Base-by-base conservation (phyloP, 352 stramenopile species). In the Globisporangium emineosum region DNA sequence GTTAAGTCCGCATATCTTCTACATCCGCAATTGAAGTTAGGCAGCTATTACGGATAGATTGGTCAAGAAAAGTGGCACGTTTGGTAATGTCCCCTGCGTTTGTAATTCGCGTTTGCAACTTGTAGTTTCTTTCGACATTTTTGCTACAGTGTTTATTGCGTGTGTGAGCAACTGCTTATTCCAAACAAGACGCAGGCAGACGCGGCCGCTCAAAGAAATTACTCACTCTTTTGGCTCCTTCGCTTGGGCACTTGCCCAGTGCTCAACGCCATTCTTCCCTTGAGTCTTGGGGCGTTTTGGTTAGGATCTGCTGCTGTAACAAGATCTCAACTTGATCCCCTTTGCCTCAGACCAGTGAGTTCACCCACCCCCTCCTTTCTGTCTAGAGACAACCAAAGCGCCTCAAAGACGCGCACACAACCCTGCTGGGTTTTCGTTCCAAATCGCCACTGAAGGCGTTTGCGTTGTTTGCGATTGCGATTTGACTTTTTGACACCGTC, bases 81-180 rank as follows among this genome's bases (percentile, higher is more conserved):
- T 51, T 8, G n/a, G 43, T 29, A 51, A 51, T 27, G 10, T 51
- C 43, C 43, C 43, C 8, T 6, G 43, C 2, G 21, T 51, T 51
- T 51, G 43, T 51, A 23, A 51, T 27, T 27, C 6, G n/a, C n/a
- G 43, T 51, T 51, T 51, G 43, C 43, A 51, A 51, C 43, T 47
- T 21, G 40, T 21, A 47, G 40, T 47, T 21, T 47, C 40, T 47
- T 47, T 47, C 40, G 40, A 47, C 40, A 47, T 47, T 47, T 47
- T 7, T n/a, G n/a, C n/a, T n/a, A n/a, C 1, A 4, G 30, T 33
- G 30, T 13, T 8, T n/a, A n/a, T 15, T 15, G n/a, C n/a, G 13
- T 40, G 33, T 13, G 35, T 47, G 40, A 47, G 40, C 40, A 47
- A 47, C 40, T 47, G 40, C n/a, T 47, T 47, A 17, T 21, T 47